Evolutionary conservation across 495 filamentous ascomycete genomes (phyloP).

Genomic region (Tuber umbilicatum): DNA sequence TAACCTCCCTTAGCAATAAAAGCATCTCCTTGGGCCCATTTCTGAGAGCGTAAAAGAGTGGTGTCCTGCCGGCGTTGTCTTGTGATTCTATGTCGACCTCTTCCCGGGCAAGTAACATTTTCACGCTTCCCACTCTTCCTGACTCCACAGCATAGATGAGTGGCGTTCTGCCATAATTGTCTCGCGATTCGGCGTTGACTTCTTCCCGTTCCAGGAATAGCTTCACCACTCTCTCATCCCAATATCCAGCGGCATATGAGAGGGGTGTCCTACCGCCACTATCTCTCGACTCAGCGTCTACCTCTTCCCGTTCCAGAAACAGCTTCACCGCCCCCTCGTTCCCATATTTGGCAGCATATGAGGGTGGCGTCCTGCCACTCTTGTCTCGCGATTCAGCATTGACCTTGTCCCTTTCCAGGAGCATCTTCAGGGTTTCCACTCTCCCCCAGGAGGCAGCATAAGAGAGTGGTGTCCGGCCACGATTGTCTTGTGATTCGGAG

Average conservation of each 20-base stretch:
- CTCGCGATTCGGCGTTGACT: slow-evolving; percentile 13
- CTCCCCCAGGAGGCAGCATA: slow-evolving; percentile 37
- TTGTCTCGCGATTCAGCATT: slow-evolving; percentile 24
- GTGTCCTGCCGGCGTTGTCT: slow-evolving; percentile 38
- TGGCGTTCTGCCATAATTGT: slow-evolving; percentile 31
- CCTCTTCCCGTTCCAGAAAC: slow-evolving; percentile 10
- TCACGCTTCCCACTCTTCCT: slow-evolving; percentile 34
- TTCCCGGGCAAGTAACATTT: slow-evolving; percentile 29
- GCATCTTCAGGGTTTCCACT: slow-evolving; percentile 26
- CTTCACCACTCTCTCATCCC: slow-evolving; percentile 37
- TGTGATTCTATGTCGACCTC: slow-evolving; percentile 19
- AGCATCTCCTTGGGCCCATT: slow-evolving; percentile 40
- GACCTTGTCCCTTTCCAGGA: slow-evolving; percentile 33
- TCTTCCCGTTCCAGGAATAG: slow-evolving; percentile 8
- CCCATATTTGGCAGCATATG: slow-evolving; percentile 42
- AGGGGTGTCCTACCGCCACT: slow-evolving; percentile 34
- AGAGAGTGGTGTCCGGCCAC: slow-evolving; percentile 34
- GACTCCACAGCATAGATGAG: slow-evolving; percentile 38
- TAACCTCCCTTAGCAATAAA: neutral
- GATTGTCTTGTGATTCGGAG: neutral
- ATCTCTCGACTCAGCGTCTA: slow-evolving; percentile 12
- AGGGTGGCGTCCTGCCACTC: slow-evolving; percentile 42
- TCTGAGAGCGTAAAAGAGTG: slow-evolving; percentile 44
- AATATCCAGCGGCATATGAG: slow-evolving; percentile 37
- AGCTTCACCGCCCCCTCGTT: slow-evolving; percentile 38